phyloP scores from a whole-genome alignment of 108 stramenopile species.

The Thalassiosira profunda region DNA sequence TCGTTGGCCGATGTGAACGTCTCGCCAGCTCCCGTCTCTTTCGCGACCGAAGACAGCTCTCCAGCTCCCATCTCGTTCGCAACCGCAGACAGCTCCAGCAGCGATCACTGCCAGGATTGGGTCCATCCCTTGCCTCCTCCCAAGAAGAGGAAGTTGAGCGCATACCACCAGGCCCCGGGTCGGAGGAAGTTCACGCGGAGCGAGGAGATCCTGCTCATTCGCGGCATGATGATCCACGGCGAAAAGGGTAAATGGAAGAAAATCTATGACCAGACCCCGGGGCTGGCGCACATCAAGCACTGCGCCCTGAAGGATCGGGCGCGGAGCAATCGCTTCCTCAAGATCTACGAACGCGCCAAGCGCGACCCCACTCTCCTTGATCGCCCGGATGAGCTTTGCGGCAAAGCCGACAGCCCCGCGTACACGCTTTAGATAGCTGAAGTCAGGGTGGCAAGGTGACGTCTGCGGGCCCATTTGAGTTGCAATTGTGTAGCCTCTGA shows the following conservation, averaged over 20 bases:
- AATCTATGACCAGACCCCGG: neutral
- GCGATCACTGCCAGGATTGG: too few species aligned
- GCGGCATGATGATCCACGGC: constrained; percentile 22
- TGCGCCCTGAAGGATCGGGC: constrained; percentile 26
- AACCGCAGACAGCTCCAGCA: too few species aligned
- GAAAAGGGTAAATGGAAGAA: constrained; percentile 19
- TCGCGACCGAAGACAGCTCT: too few species aligned
- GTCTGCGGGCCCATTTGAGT: too few species aligned
- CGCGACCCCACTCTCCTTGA: constrained; percentile 1
- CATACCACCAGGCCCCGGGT: too few species aligned
- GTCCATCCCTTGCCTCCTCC: too few species aligned
- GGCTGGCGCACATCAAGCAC: constrained; percentile 19
- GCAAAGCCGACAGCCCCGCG: constrained; percentile 1
- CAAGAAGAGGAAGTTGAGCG: neutral
- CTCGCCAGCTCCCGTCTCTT: too few species aligned
- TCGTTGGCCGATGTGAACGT: too few species aligned
- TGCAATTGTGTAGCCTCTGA: too few species aligned
- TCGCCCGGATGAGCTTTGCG: constrained; percentile 13
- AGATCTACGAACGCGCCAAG: neutral
- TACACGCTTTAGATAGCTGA: too few species aligned
- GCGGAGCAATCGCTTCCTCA: constrained; percentile 4
- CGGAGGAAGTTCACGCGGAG: constrained; percentile 22
- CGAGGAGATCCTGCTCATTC: constrained; percentile 15
- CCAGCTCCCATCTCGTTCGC: too few species aligned
- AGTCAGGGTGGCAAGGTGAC: too few species aligned